Evolutionary conservation across 2,329 filamentous ascomycete genomes (phyloP).

Genomic region (Aureobasidium sp.): DNA sequence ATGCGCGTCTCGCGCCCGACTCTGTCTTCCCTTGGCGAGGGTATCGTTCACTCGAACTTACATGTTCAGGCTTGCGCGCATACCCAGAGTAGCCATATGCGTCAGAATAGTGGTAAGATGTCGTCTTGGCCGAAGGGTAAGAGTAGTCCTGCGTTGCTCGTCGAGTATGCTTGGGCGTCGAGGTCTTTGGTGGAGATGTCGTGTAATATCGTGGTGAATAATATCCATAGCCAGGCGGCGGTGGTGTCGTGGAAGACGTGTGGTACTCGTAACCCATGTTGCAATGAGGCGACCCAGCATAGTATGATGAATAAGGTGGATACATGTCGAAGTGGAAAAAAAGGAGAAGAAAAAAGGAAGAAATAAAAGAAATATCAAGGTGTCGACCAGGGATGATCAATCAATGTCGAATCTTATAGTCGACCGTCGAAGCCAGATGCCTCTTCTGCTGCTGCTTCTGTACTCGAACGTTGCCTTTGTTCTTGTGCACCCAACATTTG

Average conservation of each 20-base stretch:
- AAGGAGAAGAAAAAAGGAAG: background rate
- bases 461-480: slow-evolving; percentile 3
- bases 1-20: slow-evolving; percentile 24
- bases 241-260: slow-evolving; percentile 46
- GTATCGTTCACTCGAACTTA: slow-evolving; percentile 51
- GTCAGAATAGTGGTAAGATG: slow-evolving; percentile 30
- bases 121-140: slow-evolving; percentile 29
- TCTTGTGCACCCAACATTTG: slow-evolving; percentile 13
- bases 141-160: slow-evolving; percentile 48
- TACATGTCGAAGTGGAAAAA: slow-evolving; percentile 5
- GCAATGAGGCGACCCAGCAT: slow-evolving; percentile 35
- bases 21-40: slow-evolving; percentile 25
- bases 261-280: slow-evolving; percentile 45
- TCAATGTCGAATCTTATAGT: background rate
- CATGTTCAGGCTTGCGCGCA: slow-evolving; percentile 52
- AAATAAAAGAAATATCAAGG: slow-evolving; percentile 2
- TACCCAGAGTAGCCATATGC: slow-evolving; percentile 39
- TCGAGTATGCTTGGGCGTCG: slow-evolving; percentile 48
- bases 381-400: background rate
- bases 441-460: slow-evolving; percentile 1
- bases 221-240: slow-evolving; percentile 38
- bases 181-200: slow-evolving; percentile 41
- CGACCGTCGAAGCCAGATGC: background rate
- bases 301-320: slow-evolving; percentile 1
- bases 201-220: slow-evolving; percentile 47